Conservation (phyloP, 176 grass and related monocot species). For the Elymus sibiricus region DNA sequence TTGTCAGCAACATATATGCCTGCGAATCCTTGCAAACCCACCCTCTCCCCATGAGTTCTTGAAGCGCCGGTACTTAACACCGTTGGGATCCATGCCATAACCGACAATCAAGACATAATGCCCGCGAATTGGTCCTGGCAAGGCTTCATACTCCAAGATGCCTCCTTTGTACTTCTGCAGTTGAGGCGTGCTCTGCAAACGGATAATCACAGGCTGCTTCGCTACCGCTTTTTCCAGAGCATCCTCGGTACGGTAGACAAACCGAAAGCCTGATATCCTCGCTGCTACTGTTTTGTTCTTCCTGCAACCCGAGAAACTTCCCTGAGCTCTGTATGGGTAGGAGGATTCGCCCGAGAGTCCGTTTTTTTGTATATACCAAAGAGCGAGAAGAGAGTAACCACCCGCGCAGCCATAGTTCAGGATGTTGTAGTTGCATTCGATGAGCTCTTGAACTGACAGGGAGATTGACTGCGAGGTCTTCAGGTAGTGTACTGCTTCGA, state of each 20-base stretch:
- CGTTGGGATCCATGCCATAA: background rate
- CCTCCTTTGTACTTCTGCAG: background rate
- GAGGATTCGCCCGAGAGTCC: background rate
- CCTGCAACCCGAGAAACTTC: background rate
- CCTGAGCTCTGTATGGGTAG: background rate
- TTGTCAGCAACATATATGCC: background rate
- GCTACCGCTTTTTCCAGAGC: background rate
- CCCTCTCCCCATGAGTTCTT: background rate
- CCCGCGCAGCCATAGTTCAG: background rate
- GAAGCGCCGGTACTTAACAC: background rate
- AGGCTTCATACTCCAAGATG: background rate
- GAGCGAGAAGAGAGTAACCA: background rate
- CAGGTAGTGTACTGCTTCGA: background rate
- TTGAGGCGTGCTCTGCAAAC: background rate
- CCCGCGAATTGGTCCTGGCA: no score
- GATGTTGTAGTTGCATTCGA: background rate
- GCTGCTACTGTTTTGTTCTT: background rate
- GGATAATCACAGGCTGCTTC: background rate
- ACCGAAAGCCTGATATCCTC: background rate
- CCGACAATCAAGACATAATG: background rate
- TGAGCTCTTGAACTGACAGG: background rate
- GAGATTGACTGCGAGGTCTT: background rate
- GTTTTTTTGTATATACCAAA: background rate
- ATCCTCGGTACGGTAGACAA: background rate
- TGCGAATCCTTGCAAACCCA: background rate